Evolutionary conservation across 768 basidiomycete species (phyloP).

Genomic region (Calvatia gigantea): DNA sequence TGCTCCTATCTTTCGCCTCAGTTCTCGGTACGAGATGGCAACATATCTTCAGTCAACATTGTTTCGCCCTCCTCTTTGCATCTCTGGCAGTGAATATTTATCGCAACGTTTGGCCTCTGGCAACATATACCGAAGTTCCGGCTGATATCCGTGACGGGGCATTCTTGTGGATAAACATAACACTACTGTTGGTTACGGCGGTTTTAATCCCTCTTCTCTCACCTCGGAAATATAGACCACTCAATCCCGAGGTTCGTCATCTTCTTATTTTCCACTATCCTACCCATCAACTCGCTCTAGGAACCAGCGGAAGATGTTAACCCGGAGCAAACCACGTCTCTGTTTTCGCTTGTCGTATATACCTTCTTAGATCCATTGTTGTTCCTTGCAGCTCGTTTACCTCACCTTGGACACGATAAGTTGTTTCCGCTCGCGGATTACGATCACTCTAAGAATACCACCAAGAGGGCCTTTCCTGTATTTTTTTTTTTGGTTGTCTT

Average conservation of each 20-base stretch:
- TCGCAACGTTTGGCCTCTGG: slow-evolving; percentile 53
- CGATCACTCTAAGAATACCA: slow-evolving; percentile 35
- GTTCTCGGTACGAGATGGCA: neutral
- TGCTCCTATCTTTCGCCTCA: neutral
- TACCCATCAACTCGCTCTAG: slow-evolving; percentile 16
- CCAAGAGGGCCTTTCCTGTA: slow-evolving; percentile 23
- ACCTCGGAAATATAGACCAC: slow-evolving; percentile 50
- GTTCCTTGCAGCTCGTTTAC: slow-evolving; percentile 39
- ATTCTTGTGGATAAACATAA: slow-evolving; percentile 24
- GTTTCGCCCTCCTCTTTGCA: slow-evolving; percentile 27
- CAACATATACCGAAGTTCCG: slow-evolving; percentile 38
- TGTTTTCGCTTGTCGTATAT: slow-evolving; percentile 41
- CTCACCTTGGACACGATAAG: slow-evolving; percentile 48
- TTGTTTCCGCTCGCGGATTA: slow-evolving; percentile 65
- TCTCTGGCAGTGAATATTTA: slow-evolving; percentile 44
- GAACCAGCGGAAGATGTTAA: slow-evolving; percentile 31
- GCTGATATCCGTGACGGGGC: slow-evolving; percentile 36
- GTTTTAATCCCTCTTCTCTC: slow-evolving; percentile 47
- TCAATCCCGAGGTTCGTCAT: slow-evolving; percentile 38
- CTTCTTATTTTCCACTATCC: neutral
- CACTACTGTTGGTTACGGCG: slow-evolving; percentile 33
- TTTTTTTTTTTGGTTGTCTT: neutral
- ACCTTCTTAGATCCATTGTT: slow-evolving; percentile 54
- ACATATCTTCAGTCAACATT: neutral
- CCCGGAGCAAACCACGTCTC: slow-evolving; percentile 51